Conservation (phyloP, 2,329 filamentous ascomycete genomes). For the Cytospora piceicola region DNA sequence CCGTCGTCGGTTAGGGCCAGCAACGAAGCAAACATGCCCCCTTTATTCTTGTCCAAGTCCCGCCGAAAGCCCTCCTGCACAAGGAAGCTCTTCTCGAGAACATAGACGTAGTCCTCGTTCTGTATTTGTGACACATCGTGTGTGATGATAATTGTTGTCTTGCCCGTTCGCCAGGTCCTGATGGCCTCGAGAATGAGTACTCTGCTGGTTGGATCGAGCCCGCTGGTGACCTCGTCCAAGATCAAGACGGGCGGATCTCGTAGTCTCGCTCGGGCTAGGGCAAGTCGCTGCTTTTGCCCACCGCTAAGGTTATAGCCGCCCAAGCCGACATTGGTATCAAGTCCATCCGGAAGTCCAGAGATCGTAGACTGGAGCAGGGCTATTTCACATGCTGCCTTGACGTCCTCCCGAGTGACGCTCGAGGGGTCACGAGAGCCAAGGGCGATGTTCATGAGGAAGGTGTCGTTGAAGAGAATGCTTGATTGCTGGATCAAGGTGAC, state of each 20-base stretch:
- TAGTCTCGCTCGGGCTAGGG: constrained; percentile 76
- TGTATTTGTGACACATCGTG: constrained; percentile 82
- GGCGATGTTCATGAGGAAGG: constrained; percentile 75
- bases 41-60: constrained; percentile 52
- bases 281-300: constrained; percentile 81
- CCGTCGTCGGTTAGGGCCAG: constrained; percentile 35
- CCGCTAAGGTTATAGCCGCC: constrained; percentile 77
- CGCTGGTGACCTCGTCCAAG: constrained; percentile 86
- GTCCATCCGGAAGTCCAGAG: constrained; percentile 65
- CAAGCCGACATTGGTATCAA: constrained; percentile 72
- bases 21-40: constrained; percentile 53
- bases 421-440: constrained; percentile 63
- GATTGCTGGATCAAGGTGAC: constrained; percentile 83
- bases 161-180: constrained; percentile 74
- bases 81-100: constrained; percentile 72
- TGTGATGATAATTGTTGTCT: constrained; percentile 91
- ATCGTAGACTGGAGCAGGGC: constrained; percentile 73
- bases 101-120: constrained; percentile 75
- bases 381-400: constrained; percentile 66
- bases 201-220: constrained; percentile 75
- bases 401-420: constrained; percentile 54
- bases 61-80: constrained; percentile 69
- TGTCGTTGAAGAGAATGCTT: constrained; percentile 80
- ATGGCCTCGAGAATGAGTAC: constrained; percentile 73
- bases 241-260: constrained; percentile 80